Percentiles rank a stretch among this genome's conserved stretches.
phyloP scores from a whole-genome alignment of 345 rosid genomes.

The Eucalyptus guilfoylei region DNA sequence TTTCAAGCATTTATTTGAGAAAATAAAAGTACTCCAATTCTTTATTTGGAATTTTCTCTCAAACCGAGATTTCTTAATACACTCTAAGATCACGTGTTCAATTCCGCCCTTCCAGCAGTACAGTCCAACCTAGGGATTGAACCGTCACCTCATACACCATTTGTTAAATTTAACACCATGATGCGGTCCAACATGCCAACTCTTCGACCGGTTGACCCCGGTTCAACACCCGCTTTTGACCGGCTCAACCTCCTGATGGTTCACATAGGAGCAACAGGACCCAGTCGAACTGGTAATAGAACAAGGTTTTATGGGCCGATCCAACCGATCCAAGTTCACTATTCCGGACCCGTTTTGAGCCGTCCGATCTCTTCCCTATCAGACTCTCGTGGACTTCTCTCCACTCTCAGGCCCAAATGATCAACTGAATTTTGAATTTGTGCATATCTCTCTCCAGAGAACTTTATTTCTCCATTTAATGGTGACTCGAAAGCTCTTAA shows the following conservation, averaged over 20 bases:
- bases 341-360: background rate
- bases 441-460: background rate
- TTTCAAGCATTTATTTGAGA: too few relatives aligned
- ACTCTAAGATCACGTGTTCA: background rate
- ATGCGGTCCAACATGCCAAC: background rate
- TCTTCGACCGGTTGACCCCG: background rate
- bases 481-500: background rate
- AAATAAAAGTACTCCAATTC: rapidly evolving
- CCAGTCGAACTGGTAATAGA: background rate
- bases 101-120: background rate
- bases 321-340: background rate
- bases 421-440: background rate
- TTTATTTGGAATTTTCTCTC: rapidly evolving
- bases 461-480: background rate
- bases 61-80: background rate
- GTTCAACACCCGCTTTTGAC: background rate
- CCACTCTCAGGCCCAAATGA: background rate
- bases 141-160: background rate
- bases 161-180: background rate
- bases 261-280: background rate
- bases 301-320: background rate
- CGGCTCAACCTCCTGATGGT: background rate
- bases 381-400: background rate
- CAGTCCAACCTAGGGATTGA: background rate
- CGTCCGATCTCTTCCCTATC: background rate